These are phyloP conservation scores for Podila minutissima DNA, from an alignment of 192 early-diverging fungal species.

Conservation along the genomic window DNA sequence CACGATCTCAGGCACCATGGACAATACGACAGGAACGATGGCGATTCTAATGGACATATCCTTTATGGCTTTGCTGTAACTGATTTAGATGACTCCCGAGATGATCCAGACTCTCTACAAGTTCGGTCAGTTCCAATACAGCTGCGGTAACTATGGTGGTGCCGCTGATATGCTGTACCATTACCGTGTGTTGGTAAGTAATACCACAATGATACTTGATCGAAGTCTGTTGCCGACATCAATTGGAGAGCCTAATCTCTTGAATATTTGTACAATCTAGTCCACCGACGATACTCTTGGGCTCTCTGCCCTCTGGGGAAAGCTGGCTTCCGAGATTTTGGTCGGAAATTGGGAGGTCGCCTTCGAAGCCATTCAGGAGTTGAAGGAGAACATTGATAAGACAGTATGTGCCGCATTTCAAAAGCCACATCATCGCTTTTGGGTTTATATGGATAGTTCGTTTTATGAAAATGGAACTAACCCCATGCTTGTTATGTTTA, in stretches of 20 bases:
- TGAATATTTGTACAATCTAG: conserved; percentile 49
- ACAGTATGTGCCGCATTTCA: conserved; percentile 50
- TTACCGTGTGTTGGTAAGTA: conserved; percentile 88
- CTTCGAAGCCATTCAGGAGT: conserved; percentile 86
- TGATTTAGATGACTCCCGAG: conserved; percentile 81
- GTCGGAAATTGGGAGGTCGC: conserved; percentile 94
- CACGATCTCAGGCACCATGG: neutral
- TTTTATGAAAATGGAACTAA: no score
- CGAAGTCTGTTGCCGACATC: no score
- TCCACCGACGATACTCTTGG: conserved; percentile 88
- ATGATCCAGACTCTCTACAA: conserved; percentile 90
- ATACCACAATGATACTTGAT: neutral
- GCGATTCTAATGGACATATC: neutral
- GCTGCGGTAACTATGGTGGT: conserved; percentile 90
- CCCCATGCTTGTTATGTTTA: neutral
- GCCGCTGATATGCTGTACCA: conserved; percentile 95
- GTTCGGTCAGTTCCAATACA: conserved; percentile 91
- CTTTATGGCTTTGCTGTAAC: neutral
- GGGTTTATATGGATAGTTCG: no score
- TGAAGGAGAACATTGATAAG: conserved; percentile 91
- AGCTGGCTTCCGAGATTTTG: conserved; percentile 95
- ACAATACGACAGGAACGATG: conserved; percentile 9
- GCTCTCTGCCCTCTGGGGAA: conserved; percentile 94
- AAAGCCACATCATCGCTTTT: no score
- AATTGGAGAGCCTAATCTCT: neutral